phyloP scores from a whole-genome alignment of 306 rosid species.

The Acacia crassicarpa region DNA sequence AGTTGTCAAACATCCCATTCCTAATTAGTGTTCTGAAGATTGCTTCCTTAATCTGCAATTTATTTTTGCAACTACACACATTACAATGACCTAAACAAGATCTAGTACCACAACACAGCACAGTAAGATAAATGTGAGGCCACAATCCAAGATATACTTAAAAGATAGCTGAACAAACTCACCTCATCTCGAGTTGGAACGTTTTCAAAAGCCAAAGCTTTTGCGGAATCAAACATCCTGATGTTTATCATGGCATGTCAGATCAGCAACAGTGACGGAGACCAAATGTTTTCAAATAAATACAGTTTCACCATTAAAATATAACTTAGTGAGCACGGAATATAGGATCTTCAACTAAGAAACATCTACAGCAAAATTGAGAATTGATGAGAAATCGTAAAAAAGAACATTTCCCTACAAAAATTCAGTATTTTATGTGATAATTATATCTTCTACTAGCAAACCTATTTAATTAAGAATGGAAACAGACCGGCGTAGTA shows the following conservation, averaged over 20 bases:
- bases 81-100: slow-evolving; percentile 23
- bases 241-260: slow-evolving; percentile 20
- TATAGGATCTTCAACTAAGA: slow-evolving; percentile 7
- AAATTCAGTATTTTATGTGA: too few species aligned
- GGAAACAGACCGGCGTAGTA: not conserved
- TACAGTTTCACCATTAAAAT: not conserved
- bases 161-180: slow-evolving; percentile 18
- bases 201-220: slow-evolving; percentile 80
- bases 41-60: slow-evolving; percentile 75
- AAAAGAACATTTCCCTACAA: too few species aligned
- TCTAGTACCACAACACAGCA: slow-evolving; percentile 11
- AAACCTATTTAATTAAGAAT: not conserved
- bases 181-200: slow-evolving; percentile 78
- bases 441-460: too few species aligned
- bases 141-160: not conserved
- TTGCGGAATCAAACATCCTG: slow-evolving; percentile 87
- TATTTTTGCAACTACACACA: slow-evolving; percentile 11
- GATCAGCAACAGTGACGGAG: slow-evolving; percentile 20
- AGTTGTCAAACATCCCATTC: slow-evolving; percentile 81
- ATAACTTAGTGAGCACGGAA: not conserved
- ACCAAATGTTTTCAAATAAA: not conserved
- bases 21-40: slow-evolving; percentile 73
- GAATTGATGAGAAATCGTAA: too few species aligned
- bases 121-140: not conserved
- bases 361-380: not conserved